Conservation (phyloP, 2,329 filamentous ascomycete species). For the Juglanconis juglandina region DNA sequence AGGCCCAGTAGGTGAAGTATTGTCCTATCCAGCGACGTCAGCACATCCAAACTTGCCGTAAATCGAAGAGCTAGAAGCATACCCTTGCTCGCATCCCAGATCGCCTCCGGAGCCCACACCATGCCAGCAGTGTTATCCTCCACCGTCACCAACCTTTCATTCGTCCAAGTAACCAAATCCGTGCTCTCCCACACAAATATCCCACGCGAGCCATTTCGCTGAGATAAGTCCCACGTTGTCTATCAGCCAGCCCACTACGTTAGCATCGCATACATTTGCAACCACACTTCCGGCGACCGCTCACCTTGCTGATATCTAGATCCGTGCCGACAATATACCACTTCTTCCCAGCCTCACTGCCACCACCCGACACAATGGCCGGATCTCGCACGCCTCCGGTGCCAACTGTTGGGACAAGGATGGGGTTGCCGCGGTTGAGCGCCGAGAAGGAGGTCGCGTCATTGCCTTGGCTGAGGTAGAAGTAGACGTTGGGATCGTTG, state of each 20-base stretch:
- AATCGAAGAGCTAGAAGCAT: conserved; percentile 3
- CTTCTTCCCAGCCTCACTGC: conserved; percentile 44
- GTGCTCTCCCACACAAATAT: conserved; percentile 56
- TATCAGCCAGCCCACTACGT: conserved; percentile 21
- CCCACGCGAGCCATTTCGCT: conserved; percentile 47
- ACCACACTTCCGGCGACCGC: background rate
- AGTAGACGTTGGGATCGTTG: conserved; percentile 50
- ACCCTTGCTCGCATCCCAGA: conserved; percentile 47
- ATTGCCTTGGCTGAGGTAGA: conserved; percentile 52
- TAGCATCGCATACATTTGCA: background rate
- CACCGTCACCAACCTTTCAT: conserved; percentile 46
- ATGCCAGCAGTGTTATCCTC: conserved; percentile 53
- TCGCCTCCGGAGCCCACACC: conserved; percentile 56
- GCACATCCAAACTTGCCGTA: conserved; percentile 10
- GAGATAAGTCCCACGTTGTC: conserved; percentile 51
- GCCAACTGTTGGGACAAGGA: conserved; percentile 47
- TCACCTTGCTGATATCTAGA: conserved; percentile 46
- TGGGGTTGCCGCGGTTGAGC: conserved; percentile 45
- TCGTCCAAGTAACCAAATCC: conserved; percentile 47
- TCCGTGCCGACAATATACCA: conserved; percentile 57
- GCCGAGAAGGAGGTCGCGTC: conserved; percentile 45
- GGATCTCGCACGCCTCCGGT: conserved; percentile 52
- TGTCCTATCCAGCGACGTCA: conserved; percentile 26
- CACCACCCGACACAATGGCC: conserved; percentile 44
- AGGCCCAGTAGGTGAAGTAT: conserved; percentile 46